phyloP scores from a whole-genome alignment of 2,329 filamentous ascomycete genomes.

The Stagonosporopsis tanaceti region DNA sequence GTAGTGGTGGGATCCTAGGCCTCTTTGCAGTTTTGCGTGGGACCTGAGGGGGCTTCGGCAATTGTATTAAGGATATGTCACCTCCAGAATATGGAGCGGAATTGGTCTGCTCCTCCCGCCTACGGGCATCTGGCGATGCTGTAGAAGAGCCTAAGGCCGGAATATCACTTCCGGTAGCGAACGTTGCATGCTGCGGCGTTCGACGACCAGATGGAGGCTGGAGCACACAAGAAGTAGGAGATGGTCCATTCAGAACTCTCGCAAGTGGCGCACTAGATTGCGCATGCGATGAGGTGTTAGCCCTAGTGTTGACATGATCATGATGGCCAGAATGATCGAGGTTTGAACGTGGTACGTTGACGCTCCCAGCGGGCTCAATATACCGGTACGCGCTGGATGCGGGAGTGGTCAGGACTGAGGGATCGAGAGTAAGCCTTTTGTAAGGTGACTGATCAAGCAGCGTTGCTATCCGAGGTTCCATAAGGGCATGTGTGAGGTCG shows the following conservation, averaged over 20 bases:
- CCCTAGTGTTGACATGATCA: conserved; percentile 14
- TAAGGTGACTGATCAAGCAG: conserved; percentile 32
- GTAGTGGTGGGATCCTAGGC: conserved; percentile 56
- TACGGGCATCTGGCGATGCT: conserved; percentile 29
- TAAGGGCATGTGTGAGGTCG: conserved; percentile 14
- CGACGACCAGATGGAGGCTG: conserved; percentile 23
- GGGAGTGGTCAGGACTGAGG: conserved; percentile 19
- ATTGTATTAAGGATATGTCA: conserved; percentile 39
- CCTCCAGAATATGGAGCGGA: conserved; percentile 21
- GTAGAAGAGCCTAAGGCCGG: conserved; percentile 36
- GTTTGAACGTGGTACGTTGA: conserved; percentile 17
- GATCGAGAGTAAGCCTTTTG: conserved; percentile 25
- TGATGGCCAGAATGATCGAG: conserved; percentile 12
- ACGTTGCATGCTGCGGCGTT: conserved; percentile 29
- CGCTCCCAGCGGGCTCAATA: conserved; percentile 24
- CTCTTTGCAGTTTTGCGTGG: conserved; percentile 43
- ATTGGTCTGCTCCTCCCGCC: conserved; percentile 30
- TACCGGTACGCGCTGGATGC: conserved; percentile 21
- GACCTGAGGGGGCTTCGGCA: conserved; percentile 51
- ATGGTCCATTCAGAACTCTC: conserved; percentile 45
- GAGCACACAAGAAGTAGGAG: conserved; percentile 14
- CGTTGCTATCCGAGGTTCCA: conserved; percentile 42
- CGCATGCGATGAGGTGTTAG: conserved; percentile 14
- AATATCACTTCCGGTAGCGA: conserved; percentile 41
- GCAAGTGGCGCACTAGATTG: conserved; percentile 45